Conservation (phyloP, 345 rosid genomes). For the Eucalyptus cloeziana region DNA sequence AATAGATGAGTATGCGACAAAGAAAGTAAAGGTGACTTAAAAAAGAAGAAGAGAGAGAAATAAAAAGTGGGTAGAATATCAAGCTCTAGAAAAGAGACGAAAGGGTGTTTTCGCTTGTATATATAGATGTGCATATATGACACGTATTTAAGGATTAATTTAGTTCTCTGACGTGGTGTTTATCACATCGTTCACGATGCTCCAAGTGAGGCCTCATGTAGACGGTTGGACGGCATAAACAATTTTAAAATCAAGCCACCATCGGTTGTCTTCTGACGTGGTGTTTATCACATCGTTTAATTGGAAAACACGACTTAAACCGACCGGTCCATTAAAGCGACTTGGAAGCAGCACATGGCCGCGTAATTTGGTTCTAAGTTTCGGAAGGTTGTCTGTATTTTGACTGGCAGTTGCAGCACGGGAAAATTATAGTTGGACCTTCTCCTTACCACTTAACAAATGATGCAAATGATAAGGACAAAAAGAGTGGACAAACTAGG, state of each 20-base stretch:
- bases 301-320: neutral
- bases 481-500: neutral
- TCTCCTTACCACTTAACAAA: neutral
- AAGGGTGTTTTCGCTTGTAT: neutral
- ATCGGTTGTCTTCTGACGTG: neutral
- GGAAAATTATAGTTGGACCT: neutral
- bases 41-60: neutral
- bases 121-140: neutral
- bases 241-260: neutral
- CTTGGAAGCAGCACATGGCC: neutral
- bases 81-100: neutral
- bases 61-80: neutral
- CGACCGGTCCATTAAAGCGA: neutral
- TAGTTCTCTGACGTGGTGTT: neutral
- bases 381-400: neutral
- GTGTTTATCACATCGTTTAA: neutral
- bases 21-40: neutral
- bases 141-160: neutral
- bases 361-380: neutral
- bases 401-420: neutral
- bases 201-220: neutral
- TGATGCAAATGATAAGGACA: neutral
- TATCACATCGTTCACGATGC: neutral
- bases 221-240: neutral
- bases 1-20: neutral